phyloP scores from a whole-genome alignment of 2,329 filamentous ascomycete species.

The Diplodia sapinea region DNA sequence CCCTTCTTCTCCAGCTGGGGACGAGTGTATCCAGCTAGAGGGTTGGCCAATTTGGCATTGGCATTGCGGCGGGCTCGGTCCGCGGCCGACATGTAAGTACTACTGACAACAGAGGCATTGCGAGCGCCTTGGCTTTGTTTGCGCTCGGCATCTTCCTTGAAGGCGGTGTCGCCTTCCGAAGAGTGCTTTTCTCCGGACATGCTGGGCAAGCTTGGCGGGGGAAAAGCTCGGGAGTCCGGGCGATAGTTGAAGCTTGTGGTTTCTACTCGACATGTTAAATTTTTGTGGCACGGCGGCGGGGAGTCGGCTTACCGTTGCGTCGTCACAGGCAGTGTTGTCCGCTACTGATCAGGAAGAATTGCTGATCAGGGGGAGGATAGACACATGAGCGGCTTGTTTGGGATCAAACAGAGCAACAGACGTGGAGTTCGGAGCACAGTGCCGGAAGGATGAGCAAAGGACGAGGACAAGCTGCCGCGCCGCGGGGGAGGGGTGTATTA shows the following conservation, averaged over 20 bases:
- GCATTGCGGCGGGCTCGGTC: slow-evolving; percentile 45
- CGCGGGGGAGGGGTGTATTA: slow-evolving; percentile 26
- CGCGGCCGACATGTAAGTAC: slow-evolving; percentile 43
- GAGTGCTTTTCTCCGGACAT: slow-evolving; percentile 31
- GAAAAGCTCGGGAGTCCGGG: neutral
- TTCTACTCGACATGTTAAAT: neutral
- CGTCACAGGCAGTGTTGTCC: slow-evolving; percentile 1
- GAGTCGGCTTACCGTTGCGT: slow-evolving; percentile 11
- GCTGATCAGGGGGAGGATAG: neutral
- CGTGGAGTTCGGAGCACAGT: slow-evolving; percentile 1
- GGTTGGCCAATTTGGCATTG: slow-evolving; percentile 61
- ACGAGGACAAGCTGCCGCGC: slow-evolving; percentile 1
- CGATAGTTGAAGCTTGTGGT: neutral
- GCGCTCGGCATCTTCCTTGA: slow-evolving; percentile 30
- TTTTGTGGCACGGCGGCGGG: neutral
- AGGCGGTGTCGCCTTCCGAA: slow-evolving; percentile 34
- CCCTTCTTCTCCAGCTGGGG: slow-evolving; percentile 62
- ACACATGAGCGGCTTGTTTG: neutral
- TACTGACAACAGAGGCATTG: slow-evolving; percentile 35
- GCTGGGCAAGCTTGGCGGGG: slow-evolving; percentile 14
- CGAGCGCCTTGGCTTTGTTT: slow-evolving; percentile 27
- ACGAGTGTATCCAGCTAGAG: slow-evolving; percentile 56
- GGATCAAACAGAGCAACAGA: slow-evolving; percentile 9
- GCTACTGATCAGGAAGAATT: slow-evolving; percentile 6
- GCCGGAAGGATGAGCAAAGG: slow-evolving; percentile 4